These are phyloP conservation scores for Ramaria sp. DNA, from an alignment of 768 basidiomycete genomes.

Conservation along the genomic window DNA sequence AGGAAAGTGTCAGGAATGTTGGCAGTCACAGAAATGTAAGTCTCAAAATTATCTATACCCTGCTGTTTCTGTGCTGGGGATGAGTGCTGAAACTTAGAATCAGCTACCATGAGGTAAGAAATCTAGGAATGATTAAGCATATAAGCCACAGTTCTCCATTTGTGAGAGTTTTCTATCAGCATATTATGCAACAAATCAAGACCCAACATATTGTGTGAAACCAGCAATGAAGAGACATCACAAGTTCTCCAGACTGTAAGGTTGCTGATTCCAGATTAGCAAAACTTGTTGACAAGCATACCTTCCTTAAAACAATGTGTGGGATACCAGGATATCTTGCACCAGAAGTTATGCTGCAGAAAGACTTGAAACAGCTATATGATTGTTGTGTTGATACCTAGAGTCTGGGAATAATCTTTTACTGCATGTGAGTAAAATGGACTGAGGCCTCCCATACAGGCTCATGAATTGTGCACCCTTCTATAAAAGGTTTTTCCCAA, in stretches of 20 bases:
- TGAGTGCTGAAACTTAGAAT: too few species aligned
- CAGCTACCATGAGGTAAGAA: too few species aligned
- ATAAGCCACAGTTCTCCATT: too few species aligned
- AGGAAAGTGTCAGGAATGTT: too few species aligned
- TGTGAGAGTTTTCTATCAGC: too few species aligned
- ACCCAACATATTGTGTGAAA: too few species aligned
- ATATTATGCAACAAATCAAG: too few species aligned
- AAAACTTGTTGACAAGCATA: constrained; percentile 74
- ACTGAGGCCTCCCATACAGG: constrained; percentile 29
- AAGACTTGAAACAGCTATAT: constrained; percentile 55
- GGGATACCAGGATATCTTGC: constrained; percentile 93
- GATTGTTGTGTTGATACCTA: constrained; percentile 88
- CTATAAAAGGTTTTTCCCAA: constrained; percentile 31
- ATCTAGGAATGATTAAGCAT: too few species aligned
- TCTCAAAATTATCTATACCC: too few species aligned
- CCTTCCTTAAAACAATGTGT: constrained; percentile 86
- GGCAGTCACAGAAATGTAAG: too few species aligned
- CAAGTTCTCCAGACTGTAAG: constrained; percentile 68
- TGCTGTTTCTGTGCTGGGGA: too few species aligned
- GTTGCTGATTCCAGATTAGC: constrained; percentile 96
- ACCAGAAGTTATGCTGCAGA: constrained; percentile 75
- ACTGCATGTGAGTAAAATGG: constrained; percentile 56
- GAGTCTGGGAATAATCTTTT: constrained; percentile 93
- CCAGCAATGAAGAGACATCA: too few species aligned
- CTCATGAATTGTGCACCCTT: constrained; percentile 72